Evolutionary conservation across 345 rosid species (phyloP), one percentile per base, ranked within the genome.

Genomic region (Aethionema arabicum): DNA sequence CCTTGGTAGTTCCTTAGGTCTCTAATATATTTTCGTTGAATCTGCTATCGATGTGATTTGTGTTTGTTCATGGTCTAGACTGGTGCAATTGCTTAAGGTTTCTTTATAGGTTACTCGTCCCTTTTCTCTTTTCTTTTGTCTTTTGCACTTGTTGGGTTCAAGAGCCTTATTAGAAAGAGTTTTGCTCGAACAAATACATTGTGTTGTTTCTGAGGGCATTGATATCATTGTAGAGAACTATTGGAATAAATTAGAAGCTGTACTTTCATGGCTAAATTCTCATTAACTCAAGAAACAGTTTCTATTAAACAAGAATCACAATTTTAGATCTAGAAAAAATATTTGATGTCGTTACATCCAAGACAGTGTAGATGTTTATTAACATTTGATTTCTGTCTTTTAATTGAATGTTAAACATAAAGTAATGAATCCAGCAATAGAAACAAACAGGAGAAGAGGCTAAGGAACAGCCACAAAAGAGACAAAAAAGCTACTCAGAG

Each of bases 321-420:
- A 40, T 4, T 11, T 40, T n/a, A 32, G 4, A 39, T 32, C 12
- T 13, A 15, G n/a, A 35, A 35, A 11, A 35, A 11, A 15, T 38
- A 48, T 29, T 35, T 46, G 32, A 14, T 29, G 11, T 58, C 45
- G 21, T 48, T 48, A 54, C 44, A 9, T 14, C n/a, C 42, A 61
- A 44, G 15, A 37, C 35, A 47, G 3, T 31, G 7, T 48, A 32
- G 43, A 49, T 31, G 43, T 16, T 49, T 59, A 67, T 35, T 2
- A 51, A 51, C 53, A 69, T 13, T 69, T 54, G 62, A 13, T 68
- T 68, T 40, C 16, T 5, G 14, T 43, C 40, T 52, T 52, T 8
- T 2, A 60, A 52, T 6, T n/a, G 6, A 21, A 21, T 21, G 1
- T 21, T 21, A 21, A 21, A 21, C 27, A 21, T 44, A 8, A 43